phyloP scores from a whole-genome alignment of 2,329 filamentous ascomycete species.

The Cytospora paraplurivora region DNA sequence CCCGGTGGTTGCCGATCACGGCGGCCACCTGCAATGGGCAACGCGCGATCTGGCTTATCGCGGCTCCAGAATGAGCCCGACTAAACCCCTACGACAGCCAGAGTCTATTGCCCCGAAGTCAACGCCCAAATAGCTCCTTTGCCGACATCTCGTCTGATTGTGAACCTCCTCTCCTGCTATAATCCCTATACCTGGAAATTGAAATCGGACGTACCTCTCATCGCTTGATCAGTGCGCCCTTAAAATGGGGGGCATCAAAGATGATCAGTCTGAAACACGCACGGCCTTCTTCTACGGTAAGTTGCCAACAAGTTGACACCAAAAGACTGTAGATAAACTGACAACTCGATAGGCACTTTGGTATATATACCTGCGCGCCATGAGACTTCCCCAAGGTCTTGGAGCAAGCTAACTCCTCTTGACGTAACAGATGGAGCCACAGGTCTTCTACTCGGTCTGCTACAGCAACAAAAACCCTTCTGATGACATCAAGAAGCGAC shows the following conservation, averaged over 20 bases:
- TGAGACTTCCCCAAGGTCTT: not conserved
- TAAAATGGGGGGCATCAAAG: not conserved
- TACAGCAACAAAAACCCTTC: slow-evolving; percentile 59
- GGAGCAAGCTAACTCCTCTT: not conserved
- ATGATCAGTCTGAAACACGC: slow-evolving; percentile 24
- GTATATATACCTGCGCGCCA: slow-evolving; percentile 30
- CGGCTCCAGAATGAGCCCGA: not conserved
- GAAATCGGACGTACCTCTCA: not conserved
- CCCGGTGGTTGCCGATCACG: slow-evolving; percentile 4
- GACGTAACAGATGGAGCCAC: slow-evolving; percentile 68
- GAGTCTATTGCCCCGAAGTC: not conserved
- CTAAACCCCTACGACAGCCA: not conserved
- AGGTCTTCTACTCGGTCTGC: slow-evolving; percentile 84
- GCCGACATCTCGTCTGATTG: not conserved
- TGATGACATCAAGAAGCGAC: slow-evolving; percentile 55
- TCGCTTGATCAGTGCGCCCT: not conserved
- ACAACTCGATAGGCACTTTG: slow-evolving; percentile 43
- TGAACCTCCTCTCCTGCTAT: no score
- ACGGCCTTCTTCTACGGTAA: slow-evolving; percentile 62
- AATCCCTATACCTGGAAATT: no score
- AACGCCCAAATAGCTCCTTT: not conserved
- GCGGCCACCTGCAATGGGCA: not conserved
- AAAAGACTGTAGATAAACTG: slow-evolving; percentile 14
- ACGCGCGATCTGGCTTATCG: not conserved
- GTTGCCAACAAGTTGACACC: slow-evolving; percentile 19